phyloP scores from a whole-genome alignment of 2,329 filamentous ascomycete genomes.

The Aspergillus ochraceoroseus region DNA sequence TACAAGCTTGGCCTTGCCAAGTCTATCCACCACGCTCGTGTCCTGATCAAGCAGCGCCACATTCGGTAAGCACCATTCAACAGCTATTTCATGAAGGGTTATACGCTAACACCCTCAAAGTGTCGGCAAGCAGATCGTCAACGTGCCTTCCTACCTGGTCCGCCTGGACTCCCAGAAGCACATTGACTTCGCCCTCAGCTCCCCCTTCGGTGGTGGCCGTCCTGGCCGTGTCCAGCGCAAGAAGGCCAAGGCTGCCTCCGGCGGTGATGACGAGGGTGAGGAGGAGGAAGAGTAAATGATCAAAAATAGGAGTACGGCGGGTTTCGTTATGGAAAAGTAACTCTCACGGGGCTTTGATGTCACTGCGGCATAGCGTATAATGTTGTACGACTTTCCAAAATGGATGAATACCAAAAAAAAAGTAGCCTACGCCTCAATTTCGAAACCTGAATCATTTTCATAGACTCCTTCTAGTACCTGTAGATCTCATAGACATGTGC shows the following conservation, averaged over 20 bases:
- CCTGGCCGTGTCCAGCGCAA: slow-evolving; percentile 98
- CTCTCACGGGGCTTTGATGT: slow-evolving; percentile 33
- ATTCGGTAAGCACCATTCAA: slow-evolving; percentile 56
- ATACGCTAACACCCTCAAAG: no score
- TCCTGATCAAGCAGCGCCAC: slow-evolving; percentile 98
- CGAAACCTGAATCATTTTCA: slow-evolving; percentile 24
- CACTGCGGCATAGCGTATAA: slow-evolving; percentile 38
- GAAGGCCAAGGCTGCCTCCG: slow-evolving; percentile 97
- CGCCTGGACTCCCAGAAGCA: slow-evolving; percentile 99
- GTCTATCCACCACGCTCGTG: slow-evolving; percentile 99
- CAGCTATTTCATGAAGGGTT: no score
- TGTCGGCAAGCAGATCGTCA: slow-evolving; percentile 99
- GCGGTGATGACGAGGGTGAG: slow-evolving; percentile 53
- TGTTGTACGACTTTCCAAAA: slow-evolving; percentile 41
- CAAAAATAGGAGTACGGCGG: slow-evolving; percentile 36
- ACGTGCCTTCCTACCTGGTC: slow-evolving; percentile 98
- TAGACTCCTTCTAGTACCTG: no score
- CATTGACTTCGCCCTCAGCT: slow-evolving; percentile 98
- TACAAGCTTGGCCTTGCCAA: slow-evolving; percentile 99
- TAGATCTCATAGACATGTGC: no score
- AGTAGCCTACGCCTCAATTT: slow-evolving; percentile 37
- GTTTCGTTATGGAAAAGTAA: slow-evolving; percentile 36
- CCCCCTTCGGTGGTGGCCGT: slow-evolving; percentile 94
- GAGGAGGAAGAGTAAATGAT: slow-evolving; percentile 68
- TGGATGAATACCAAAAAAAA: slow-evolving; percentile 31